A percentile compares a stretch with the other conserved stretches of the same genome.
Conservation (phyloP, 2,329 filamentous ascomycete species). For the Cyphellophora europaea region DNA sequence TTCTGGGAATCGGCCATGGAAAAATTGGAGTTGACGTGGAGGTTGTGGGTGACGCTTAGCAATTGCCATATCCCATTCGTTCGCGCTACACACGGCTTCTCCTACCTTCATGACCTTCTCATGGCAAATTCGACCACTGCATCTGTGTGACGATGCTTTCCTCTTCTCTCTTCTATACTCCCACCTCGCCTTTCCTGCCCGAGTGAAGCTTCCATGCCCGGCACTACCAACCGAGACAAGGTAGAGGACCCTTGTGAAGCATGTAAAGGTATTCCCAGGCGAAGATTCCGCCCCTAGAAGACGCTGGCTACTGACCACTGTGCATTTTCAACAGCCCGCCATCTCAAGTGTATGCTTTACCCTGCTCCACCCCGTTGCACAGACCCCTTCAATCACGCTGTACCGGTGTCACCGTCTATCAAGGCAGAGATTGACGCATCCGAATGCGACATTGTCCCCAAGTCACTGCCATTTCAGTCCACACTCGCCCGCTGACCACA, state of each 20-base stretch:
- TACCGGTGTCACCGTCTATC: neutral
- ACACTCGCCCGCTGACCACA: too few relatives aligned
- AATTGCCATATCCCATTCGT: too few relatives aligned
- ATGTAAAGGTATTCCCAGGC: conserved; percentile 17
- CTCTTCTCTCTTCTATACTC: neutral
- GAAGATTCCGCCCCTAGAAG: conserved; percentile 1
- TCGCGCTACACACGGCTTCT: too few relatives aligned
- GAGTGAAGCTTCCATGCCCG: conserved; percentile 11
- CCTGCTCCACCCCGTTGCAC: conserved; percentile 1
- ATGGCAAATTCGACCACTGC: neutral
- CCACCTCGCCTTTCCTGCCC: neutral
- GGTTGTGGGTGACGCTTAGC: too few relatives aligned
- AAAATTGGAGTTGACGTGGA: too few relatives aligned
- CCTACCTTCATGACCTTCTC: neutral
- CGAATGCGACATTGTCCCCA: too few relatives aligned
- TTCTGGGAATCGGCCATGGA: too few relatives aligned
- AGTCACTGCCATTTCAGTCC: too few relatives aligned
- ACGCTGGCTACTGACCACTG: conserved; percentile 9
- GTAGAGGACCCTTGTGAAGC: conserved; percentile 19
- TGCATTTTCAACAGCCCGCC: conserved; percentile 12
- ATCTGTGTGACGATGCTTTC: neutral
- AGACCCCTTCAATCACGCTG: neutral
- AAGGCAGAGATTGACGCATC: neutral
- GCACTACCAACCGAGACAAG: conserved; percentile 10
- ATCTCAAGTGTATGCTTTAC: conserved; percentile 18